Conservation (phyloP, 2,329 filamentous ascomycete species). For the Leptographium galeiforme region DNA sequence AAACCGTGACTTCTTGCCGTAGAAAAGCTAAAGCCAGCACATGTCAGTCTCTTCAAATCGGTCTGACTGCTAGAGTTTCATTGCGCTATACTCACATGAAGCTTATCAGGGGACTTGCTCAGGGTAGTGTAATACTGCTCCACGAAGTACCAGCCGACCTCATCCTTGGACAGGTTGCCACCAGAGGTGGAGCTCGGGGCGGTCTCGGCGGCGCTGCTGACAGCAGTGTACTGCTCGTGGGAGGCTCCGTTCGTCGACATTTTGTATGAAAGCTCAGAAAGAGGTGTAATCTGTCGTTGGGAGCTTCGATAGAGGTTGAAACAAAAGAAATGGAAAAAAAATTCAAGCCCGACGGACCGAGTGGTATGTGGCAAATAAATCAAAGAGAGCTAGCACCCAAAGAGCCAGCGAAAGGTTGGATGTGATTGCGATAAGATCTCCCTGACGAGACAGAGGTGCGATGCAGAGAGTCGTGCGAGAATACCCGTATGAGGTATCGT, state of each 20-base stretch:
- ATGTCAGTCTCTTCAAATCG: neutral
- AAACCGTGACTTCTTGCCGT: slow-evolving; percentile 90
- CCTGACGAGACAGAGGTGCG: neutral
- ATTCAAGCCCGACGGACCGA: neutral
- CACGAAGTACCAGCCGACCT: slow-evolving; percentile 98
- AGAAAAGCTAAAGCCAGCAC: slow-evolving; percentile 55
- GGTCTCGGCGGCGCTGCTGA: slow-evolving; percentile 19
- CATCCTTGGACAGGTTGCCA: slow-evolving; percentile 60
- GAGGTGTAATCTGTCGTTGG: too few relatives aligned
- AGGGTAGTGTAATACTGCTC: slow-evolving; percentile 98
- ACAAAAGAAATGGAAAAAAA: neutral
- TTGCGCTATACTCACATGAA: slow-evolving; percentile 47
- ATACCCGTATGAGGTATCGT: neutral
- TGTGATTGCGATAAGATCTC: neutral
- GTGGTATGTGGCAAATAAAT: neutral
- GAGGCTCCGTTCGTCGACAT: slow-evolving; percentile 44
- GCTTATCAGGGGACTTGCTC: slow-evolving; percentile 85
- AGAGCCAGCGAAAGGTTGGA: neutral
- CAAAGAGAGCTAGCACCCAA: neutral
- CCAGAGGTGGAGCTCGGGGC: slow-evolving; percentile 18
- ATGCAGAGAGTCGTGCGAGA: neutral
- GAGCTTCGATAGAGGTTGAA: neutral
- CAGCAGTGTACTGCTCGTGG: slow-evolving; percentile 26
- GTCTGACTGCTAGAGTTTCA: neutral
- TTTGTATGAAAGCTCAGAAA: slow-evolving; percentile 8